Conservation (phyloP, 2,329 filamentous ascomycete genomes). For the Xylariales sp. region DNA sequence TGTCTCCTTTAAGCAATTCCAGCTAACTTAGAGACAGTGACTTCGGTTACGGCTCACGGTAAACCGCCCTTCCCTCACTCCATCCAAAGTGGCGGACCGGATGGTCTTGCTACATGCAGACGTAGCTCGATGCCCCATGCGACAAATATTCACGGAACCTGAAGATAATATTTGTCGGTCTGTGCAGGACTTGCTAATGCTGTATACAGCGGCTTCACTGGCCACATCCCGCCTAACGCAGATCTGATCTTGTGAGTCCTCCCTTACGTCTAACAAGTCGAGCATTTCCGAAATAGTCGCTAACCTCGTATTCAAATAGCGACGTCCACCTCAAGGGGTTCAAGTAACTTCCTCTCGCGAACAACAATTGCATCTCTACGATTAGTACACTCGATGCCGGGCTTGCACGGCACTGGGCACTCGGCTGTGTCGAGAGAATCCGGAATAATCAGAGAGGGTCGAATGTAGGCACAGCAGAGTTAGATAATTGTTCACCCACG, state of each 20-base stretch:
- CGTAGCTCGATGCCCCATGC: too few relatives aligned
- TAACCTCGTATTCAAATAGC: slow-evolving; percentile 5
- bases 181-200: slow-evolving; percentile 2
- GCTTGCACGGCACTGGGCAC: too few relatives aligned
- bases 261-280: not conserved
- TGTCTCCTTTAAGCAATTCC: slow-evolving; percentile 8
- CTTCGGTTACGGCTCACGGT: slow-evolving; percentile 28
- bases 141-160: too few relatives aligned
- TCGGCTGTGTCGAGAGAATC: too few relatives aligned
- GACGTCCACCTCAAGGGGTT: slow-evolving; percentile 14
- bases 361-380: too few relatives aligned
- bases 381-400: too few relatives aligned
- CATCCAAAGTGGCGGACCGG: too few relatives aligned
- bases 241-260: slow-evolving; percentile 26
- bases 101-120: too few relatives aligned
- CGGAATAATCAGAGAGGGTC: too few relatives aligned
- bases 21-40: slow-evolving; percentile 19
- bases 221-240: slow-evolving; percentile 25
- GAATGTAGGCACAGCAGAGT: too few relatives aligned
- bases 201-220: slow-evolving; percentile 19
- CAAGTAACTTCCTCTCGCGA: slow-evolving; percentile 10
- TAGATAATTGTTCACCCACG: too few relatives aligned
- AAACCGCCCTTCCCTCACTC: slow-evolving; percentile 13
- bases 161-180: not conserved
- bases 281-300: not conserved